These are phyloP conservation scores for Phytophthora pseudosyringae DNA, from an alignment of 352 stramenopile species.

Conservation along the genomic window DNA sequence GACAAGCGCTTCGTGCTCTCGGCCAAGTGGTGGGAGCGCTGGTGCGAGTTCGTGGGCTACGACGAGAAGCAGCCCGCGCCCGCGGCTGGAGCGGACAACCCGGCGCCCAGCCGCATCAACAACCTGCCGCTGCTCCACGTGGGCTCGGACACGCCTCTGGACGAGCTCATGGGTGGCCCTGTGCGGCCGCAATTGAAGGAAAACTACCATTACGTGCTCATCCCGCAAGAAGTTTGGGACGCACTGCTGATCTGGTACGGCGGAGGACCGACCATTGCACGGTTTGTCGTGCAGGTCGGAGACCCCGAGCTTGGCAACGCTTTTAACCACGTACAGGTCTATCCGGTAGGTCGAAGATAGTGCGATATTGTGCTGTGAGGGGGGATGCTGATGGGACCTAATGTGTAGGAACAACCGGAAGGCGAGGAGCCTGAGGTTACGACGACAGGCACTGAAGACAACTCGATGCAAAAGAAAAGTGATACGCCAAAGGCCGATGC, in stretches of 20 bases:
- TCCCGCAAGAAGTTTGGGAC: slow-evolving; percentile 83
- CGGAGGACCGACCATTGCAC: slow-evolving; percentile 72
- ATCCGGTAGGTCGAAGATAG: slow-evolving; percentile 45
- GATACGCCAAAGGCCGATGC: slow-evolving; percentile 8
- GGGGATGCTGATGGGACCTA: slow-evolving; percentile 3
- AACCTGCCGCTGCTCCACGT: slow-evolving; percentile 71
- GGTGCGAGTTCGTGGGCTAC: slow-evolving; percentile 73
- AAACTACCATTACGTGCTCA: slow-evolving; percentile 74
- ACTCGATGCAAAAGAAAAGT: slow-evolving; percentile 17
- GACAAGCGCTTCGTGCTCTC: slow-evolving; percentile 82
- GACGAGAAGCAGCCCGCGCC: slow-evolving; percentile 37
- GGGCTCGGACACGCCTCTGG: slow-evolving; percentile 45
- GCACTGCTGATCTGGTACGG: slow-evolving; percentile 71
- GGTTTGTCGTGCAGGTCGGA: slow-evolving; percentile 75
- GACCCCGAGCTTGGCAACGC: slow-evolving; percentile 57
- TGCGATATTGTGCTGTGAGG: not conserved
- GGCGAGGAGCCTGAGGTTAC: slow-evolving; percentile 34
- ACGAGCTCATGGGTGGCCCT: slow-evolving; percentile 75
- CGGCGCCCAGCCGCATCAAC: slow-evolving; percentile 63
- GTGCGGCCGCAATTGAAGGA: slow-evolving; percentile 73
- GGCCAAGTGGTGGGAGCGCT: slow-evolving; percentile 87
- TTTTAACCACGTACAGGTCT: slow-evolving; percentile 82
- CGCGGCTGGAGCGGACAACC: slow-evolving; percentile 8
- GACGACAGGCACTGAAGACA: slow-evolving; percentile 9
- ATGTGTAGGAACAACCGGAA: slow-evolving; percentile 44